A percentile compares a stretch with the other conserved stretches of the same genome.
Conservation (phyloP, 139 green algal species). For the Coelastrella sp. region DNA sequence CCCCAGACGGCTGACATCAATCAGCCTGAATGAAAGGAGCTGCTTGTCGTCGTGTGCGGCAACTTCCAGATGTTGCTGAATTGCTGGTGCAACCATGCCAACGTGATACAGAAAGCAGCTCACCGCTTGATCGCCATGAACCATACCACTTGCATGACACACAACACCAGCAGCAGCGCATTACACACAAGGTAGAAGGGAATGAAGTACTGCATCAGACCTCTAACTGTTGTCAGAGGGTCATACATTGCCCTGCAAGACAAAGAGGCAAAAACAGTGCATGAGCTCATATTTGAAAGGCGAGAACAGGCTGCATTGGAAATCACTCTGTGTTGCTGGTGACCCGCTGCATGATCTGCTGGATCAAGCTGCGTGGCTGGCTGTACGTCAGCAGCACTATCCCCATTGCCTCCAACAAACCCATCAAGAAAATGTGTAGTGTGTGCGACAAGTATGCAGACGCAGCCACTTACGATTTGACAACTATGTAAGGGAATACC, state of each 20-base stretch:
- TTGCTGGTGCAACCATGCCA: no score
- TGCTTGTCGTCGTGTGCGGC: no score
- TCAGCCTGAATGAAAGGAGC: no score
- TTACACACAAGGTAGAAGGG: conserved; percentile 32
- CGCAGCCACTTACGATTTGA: conserved; percentile 44
- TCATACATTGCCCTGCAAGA: conserved; percentile 42
- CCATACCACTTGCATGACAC: conserved; percentile 54
- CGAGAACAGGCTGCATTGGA: not conserved
- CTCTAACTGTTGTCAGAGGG: not conserved
- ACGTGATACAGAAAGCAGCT: no score
- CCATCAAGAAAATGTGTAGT: no score
- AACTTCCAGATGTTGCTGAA: no score
- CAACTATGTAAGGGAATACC: conserved; percentile 49
- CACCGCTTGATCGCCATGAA: conserved; percentile 48
- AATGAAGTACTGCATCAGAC: conserved; percentile 34
- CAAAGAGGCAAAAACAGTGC: not conserved
- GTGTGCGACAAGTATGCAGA: not conserved
- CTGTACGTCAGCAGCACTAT: not conserved
- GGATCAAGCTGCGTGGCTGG: no score
- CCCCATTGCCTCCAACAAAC: not conserved
- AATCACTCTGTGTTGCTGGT: not conserved
- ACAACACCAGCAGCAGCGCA: conserved; percentile 50
- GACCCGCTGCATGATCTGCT: no score
- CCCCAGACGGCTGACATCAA: no score
- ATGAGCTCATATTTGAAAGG: not conserved